Conservation (phyloP, 352 stramenopile genomes). For the Achlya hypogyna region DNA sequence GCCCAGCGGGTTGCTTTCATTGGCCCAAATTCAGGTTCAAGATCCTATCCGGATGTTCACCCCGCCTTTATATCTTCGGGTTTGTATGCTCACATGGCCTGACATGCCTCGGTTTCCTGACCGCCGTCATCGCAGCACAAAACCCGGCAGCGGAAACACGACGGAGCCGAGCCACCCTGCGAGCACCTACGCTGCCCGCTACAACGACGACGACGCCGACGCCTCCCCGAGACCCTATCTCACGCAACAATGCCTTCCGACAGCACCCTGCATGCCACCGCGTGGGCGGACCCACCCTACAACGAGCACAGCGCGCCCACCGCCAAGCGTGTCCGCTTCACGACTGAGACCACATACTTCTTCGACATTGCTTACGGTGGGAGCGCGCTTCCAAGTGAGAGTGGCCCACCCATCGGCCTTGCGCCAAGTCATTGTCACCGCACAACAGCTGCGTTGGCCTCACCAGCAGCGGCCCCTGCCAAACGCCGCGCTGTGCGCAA, state of each 20-base stretch:
- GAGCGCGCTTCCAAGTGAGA: conserved; percentile 4
- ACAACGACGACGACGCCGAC: not conserved
- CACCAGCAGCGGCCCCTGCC: too few relatives aligned
- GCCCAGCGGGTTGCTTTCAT: not conserved
- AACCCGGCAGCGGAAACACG: not conserved
- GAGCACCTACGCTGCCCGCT: too few relatives aligned
- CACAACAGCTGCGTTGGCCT: not conserved
- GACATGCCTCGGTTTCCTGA: not conserved
- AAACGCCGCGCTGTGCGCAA: not conserved
- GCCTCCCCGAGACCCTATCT: not conserved
- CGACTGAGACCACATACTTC: conserved; percentile 6
- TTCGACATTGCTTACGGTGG: conserved; percentile 9
- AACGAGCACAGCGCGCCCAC: not conserved
- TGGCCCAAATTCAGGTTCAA: not conserved
- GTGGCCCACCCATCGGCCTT: conserved; percentile 6
- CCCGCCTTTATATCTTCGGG: not conserved
- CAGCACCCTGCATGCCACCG: not conserved
- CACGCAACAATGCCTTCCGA: not conserved
- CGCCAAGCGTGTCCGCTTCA: conserved; percentile 1
- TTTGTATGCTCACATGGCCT: not conserved
- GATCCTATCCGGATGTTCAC: not conserved
- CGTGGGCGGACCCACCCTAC: not conserved
- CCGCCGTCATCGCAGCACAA: not conserved
- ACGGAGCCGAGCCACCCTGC: not conserved
- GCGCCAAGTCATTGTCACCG: not conserved